Conservation (phyloP, 371 early-diverging fungal species). For the Mucor mucedo region DNA sequence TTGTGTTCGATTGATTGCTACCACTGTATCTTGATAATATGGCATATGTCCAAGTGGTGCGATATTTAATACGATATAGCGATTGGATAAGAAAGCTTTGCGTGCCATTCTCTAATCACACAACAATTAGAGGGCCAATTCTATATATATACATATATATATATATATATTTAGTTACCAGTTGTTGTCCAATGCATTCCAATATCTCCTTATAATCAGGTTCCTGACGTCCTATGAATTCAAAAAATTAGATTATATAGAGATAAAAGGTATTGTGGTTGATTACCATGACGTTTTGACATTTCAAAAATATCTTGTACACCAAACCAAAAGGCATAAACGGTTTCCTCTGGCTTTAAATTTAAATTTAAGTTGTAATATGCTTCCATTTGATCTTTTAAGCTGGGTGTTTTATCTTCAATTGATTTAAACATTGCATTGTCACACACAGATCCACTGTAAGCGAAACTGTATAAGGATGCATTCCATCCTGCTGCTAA, state of each 20-base stretch:
- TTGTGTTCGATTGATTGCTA: conserved; percentile 19
- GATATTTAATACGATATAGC: conserved; percentile 44
- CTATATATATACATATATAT: neutral
- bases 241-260: too few relatives aligned
- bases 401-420: conserved; percentile 36
- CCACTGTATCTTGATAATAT: conserved; percentile 28
- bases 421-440: conserved; percentile 33
- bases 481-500: conserved; percentile 52
- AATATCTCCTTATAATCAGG: conserved; percentile 31
- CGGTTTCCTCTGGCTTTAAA: conserved; percentile 44
- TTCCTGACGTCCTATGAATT: neutral
- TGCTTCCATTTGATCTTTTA: conserved; percentile 50
- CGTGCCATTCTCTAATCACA: conserved; percentile 32
- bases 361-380: conserved; percentile 40
- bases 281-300: conserved; percentile 23
- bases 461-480: conserved; percentile 46
- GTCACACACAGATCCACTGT: conserved; percentile 50
- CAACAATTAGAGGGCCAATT: neutral
- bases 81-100: conserved; percentile 35
- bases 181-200: conserved; percentile 39
- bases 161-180: conserved; percentile 23
- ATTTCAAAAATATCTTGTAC: conserved; percentile 36
- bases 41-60: conserved; percentile 50
- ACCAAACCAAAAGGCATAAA: conserved; percentile 56
- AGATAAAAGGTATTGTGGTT: too few relatives aligned